Conservation (phyloP, 768 basidiomycete genomes). For the Favolaschia claudopus region DNA sequence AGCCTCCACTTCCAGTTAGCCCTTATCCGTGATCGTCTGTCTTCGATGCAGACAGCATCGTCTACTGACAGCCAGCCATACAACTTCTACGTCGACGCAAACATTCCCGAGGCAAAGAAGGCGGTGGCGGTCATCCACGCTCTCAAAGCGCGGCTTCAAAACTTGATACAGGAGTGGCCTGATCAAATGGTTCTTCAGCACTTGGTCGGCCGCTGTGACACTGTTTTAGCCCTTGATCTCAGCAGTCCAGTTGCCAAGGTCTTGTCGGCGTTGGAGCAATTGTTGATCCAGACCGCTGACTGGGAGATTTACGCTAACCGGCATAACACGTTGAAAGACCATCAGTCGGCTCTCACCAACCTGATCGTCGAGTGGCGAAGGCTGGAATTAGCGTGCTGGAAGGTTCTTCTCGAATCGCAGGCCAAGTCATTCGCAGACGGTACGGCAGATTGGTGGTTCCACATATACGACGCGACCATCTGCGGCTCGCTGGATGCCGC, state of each 20-base stretch:
- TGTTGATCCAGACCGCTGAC: conserved; percentile 88
- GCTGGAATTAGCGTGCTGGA: conserved; percentile 90
- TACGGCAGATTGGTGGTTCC: conserved; percentile 84
- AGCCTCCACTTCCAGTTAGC: conserved; percentile 61
- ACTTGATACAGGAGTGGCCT: conserved; percentile 84
- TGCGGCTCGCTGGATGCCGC: conserved; percentile 64
- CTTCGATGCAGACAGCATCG: conserved; percentile 36
- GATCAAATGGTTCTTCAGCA: conserved; percentile 98
- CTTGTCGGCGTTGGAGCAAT: conserved; percentile 82
- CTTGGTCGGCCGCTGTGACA: conserved; percentile 73
- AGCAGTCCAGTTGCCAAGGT: conserved; percentile 82
- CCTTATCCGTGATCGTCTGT: conserved; percentile 52
- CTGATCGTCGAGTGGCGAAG: conserved; percentile 92
- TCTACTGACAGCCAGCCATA: conserved; percentile 40
- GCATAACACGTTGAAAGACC: conserved; percentile 77
- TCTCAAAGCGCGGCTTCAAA: conserved; percentile 60
- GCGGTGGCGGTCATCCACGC: conserved; percentile 57
- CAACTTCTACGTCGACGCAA: conserved; percentile 86
- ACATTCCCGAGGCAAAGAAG: conserved; percentile 74
- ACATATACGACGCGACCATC: conserved; percentile 80
- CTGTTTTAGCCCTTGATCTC: conserved; percentile 66
- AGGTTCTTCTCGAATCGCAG: conserved; percentile 78
- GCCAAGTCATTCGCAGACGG: conserved; percentile 58
- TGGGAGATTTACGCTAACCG: conserved; percentile 97
- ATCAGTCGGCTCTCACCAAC: conserved; percentile 70